These are phyloP conservation scores for Wickerhamomyces sp. DNA, from an alignment of 1,139 yeast genomes.

Conservation along the genomic window DNA sequence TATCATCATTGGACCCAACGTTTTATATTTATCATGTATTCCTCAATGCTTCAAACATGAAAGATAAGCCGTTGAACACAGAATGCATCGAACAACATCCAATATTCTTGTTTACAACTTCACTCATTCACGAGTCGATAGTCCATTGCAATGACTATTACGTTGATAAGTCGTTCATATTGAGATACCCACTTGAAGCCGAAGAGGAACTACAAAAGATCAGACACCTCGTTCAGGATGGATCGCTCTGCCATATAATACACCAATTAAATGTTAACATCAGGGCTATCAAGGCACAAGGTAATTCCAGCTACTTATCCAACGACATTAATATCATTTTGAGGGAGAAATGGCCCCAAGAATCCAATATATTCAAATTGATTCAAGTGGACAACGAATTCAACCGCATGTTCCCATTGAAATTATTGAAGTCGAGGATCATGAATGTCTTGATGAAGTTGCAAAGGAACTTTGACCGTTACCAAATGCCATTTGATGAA, in stretches of 20 bases:
- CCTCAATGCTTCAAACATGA: neutral
- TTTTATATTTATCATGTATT: slow-evolving; percentile 1
- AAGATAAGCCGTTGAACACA: neutral
- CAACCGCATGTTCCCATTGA: slow-evolving; percentile 2
- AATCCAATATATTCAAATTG: slow-evolving; percentile 3
- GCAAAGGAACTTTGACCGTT: neutral
- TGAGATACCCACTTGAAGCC: neutral
- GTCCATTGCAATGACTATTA: slow-evolving; percentile 1
- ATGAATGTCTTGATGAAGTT: neutral
- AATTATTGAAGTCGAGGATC: slow-evolving; percentile 22
- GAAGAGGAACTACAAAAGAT: neutral
- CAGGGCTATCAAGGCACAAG: neutral
- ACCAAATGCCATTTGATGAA: neutral
- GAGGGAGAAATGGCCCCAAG: slow-evolving; percentile 2
- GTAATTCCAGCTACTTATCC: neutral
- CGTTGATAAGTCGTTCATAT: slow-evolving; percentile 1
- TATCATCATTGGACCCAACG: neutral
- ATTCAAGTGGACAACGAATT: neutral
- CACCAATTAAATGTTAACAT: neutral
- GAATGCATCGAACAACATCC: neutral
- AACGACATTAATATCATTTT: neutral
- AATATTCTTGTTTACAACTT: neutral
- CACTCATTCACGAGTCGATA: neutral
- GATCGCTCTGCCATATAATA: neutral
- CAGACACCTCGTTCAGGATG: neutral